phyloP scores from a whole-genome alignment of 2,329 filamentous ascomycete genomes.

The Calonectria leucothoes region DNA sequence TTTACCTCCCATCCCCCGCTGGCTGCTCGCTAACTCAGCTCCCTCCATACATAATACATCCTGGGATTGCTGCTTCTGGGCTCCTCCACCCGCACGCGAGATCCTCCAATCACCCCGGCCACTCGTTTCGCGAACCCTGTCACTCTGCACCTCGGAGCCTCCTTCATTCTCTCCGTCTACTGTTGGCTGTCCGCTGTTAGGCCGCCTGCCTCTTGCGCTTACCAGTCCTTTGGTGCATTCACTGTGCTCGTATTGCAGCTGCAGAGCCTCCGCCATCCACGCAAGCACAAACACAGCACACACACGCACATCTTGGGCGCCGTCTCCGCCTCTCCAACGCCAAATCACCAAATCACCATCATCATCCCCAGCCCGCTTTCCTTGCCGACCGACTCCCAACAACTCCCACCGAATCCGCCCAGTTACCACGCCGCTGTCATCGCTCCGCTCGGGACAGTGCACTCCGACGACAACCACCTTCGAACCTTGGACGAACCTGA shows the following conservation, averaged over 20 bases:
- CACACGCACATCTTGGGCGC: conserved; percentile 20
- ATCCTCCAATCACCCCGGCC: conserved; percentile 41
- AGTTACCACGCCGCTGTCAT: not conserved
- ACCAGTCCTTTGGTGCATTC: conserved; percentile 20
- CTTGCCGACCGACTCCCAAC: conserved; percentile 16
- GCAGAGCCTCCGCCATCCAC: conserved; percentile 39
- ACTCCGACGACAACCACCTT: conserved; percentile 17
- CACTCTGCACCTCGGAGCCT: conserved; percentile 35
- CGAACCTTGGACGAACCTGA: conserved; percentile 27
- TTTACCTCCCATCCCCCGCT: not conserved
- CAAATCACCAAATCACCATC: conserved; percentile 13
- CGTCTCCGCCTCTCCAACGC: conserved; percentile 33
- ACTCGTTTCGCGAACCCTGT: conserved; percentile 39
- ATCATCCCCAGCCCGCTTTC: conserved; percentile 13
- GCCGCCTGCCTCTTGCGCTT: conserved; percentile 29
- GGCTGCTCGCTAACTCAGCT: not conserved
- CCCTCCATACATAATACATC: not conserved
- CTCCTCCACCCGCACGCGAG: conserved; percentile 32
- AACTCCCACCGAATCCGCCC: conserved; percentile 8
- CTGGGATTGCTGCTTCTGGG: conserved; percentile 28
- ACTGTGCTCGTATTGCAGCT: conserved; percentile 20
- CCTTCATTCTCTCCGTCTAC: conserved; percentile 36
- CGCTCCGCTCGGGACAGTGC: not conserved
- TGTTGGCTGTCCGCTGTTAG: not conserved
- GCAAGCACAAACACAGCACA: conserved; percentile 28